Percentiles rank a stretch among this genome's conserved stretches.
Evolutionary conservation across 805 yeast genomes (phyloP).

Genomic region (Myxozyma lipomycoides): DNA sequence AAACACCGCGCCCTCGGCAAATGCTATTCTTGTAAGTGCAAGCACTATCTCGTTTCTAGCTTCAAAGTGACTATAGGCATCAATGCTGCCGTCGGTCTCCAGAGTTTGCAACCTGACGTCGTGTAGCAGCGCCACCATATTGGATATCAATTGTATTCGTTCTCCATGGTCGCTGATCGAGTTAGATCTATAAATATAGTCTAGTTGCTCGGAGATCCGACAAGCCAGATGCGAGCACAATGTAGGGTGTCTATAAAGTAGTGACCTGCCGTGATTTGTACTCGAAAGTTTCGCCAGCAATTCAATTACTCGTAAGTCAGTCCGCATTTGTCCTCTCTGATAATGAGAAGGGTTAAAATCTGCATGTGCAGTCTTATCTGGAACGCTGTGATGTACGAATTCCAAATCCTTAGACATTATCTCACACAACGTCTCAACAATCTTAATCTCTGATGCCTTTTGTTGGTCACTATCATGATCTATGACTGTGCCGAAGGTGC

Average conservation of each 20-base stretch:
- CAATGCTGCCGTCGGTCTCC: conserved; percentile 1
- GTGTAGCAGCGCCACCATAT: not conserved
- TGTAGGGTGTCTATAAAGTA: not conserved
- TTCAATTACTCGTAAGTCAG: not conserved
- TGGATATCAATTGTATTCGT: not conserved
- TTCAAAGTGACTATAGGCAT: conserved; percentile 9
- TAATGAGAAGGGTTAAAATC: not conserved
- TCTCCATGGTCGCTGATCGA: not conserved
- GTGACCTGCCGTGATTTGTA: not conserved
- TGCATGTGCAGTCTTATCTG: not conserved
- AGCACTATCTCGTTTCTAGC: conserved; percentile 30
- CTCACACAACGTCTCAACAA: not conserved
- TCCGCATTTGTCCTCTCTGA: not conserved
- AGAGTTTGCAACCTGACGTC: not conserved
- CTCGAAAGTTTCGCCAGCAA: not conserved
- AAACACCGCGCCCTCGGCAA: conserved; percentile 22
- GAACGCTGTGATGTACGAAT: not conserved
- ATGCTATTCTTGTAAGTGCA: conserved; percentile 32
- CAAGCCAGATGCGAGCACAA: not conserved
- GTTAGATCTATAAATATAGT: not conserved
- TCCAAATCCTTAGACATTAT: not conserved
- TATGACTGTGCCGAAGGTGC: not conserved
- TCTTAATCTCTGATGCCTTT: not conserved
- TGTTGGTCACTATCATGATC: not conserved
- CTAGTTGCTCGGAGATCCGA: not conserved